Evolutionary conservation across 345 rosid genomes (phyloP), one percentile per base, ranked within the genome.

Genomic region (Gossypium ekmanianum): DNA sequence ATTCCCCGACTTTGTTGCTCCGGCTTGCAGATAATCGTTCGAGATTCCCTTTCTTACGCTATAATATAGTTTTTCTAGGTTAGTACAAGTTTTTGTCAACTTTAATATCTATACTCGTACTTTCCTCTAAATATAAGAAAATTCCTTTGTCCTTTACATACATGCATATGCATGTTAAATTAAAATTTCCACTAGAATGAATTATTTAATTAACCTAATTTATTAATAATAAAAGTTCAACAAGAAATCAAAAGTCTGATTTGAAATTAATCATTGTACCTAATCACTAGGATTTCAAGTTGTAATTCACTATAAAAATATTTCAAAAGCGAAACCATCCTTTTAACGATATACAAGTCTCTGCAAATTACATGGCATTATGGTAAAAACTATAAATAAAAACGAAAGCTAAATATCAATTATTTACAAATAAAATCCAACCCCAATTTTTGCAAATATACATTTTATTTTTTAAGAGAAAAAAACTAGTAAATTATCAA

Each of bases 1-100:
- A 27, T 72, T 91, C 66, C 97, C 97, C 7, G 84, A 83, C 79
- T 90, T 91, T 66, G 94, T 87, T 74, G 91, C 95, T 45, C 86
- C 88, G 51, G 87, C 88, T 71, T 94, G 99, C 84, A 77, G 61
- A 13, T 88, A 80, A 78, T 75, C 41, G 14, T n/a, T 61, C 9
- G 6, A 34, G 26, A 2, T 39, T 12, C 47, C 56, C 27, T 47
- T 26, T 16, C 20, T 2, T 34, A 34, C 7, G 41, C 41, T 34
- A 34, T 5, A 34, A 34, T 34, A 34, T 34, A 34, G 41, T 6
- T 34, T 34, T 34, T 34, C 41, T 34, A 34, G 41, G 41, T 34
- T 34, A 0, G 41, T 34, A 34, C 7, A 34, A 4, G 1, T 1
- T 34, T 34, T 34, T 5, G 41, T 34, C 39, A 6, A 34, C 39